A percentile compares a stretch with the other conserved stretches of the same genome.
phyloP scores from a whole-genome alignment of 2,329 filamentous ascomycete species.

The Exophiala oligosperma region DNA sequence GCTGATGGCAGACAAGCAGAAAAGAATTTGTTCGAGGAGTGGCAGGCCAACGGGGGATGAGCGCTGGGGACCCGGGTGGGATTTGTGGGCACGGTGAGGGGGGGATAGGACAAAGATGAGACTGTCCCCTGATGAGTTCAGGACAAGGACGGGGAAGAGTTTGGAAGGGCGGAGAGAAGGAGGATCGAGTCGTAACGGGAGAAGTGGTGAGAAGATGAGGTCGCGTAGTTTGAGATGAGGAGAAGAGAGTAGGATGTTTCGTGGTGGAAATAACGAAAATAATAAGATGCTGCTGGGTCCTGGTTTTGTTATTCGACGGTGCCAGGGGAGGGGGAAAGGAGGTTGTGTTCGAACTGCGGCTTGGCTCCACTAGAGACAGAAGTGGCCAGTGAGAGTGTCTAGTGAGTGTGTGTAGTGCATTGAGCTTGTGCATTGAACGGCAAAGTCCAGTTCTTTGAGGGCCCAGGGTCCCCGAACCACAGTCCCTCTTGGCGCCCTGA shows the following conservation, averaged over 20 bases:
- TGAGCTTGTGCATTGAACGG: background rate
- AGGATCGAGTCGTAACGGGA: conserved; percentile 3
- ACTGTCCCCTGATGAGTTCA: conserved; percentile 1
- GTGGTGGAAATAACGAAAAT: conserved; percentile 23
- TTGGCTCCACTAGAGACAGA: background rate
- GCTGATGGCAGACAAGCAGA: conserved; percentile 27
- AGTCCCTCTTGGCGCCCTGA: background rate
- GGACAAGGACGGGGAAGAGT: conserved; percentile 19
- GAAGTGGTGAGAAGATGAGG: conserved; percentile 10
- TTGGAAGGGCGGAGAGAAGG: conserved; percentile 1
- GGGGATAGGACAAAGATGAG: conserved; percentile 18
- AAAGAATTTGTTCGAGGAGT: conserved; percentile 15
- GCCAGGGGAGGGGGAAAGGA: background rate
- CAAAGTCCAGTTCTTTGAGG: background rate
- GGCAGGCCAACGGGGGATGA: conserved; percentile 6
- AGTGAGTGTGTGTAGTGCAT: background rate
- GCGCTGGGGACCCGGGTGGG: conserved; percentile 20
- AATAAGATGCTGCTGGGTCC: background rate
- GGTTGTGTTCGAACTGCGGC: background rate
- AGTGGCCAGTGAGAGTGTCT: background rate
- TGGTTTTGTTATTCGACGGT: conserved; percentile 3
- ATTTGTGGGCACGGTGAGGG: conserved; percentile 20
- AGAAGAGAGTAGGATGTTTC: conserved; percentile 12
- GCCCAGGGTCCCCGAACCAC: background rate
- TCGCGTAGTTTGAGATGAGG: conserved; percentile 5